Evolutionary conservation across 257 asterid genomes (phyloP), one percentile per base, ranked within the genome.

Genomic region (Verbena officinalis): DNA sequence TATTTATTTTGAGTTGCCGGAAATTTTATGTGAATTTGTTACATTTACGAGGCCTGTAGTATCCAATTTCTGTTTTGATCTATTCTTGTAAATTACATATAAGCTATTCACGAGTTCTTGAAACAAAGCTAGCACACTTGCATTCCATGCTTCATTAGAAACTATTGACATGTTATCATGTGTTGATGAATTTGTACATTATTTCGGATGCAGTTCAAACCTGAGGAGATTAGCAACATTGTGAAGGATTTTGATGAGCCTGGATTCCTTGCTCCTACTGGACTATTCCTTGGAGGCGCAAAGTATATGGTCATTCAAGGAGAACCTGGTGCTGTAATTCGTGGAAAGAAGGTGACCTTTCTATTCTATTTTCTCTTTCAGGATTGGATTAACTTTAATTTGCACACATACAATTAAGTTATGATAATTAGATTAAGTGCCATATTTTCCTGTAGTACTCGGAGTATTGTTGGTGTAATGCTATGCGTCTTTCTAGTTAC

Each of bases 231-330:
- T 10, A 1, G 55, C 2, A 58, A 65, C 56, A 79, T 81, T 20
- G 71, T 73, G 65, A 79, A 75, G 55, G 91, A 84, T 70, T 84
- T 84, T 24, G 86, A 81, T 27, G 88, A 81, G 72, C 91, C 86
- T 31, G 88, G 88, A 72, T 48, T 16, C 66, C 85, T 81, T 54
- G 91, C 91, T 56, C 91, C 91, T 9, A 81, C 81, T 14, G 88
- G 91, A 15, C 59, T 81, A 21, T 66, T 55, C 65, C 75, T 79
- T 16, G 77, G 46, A 36, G 86, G 83, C 6, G n/a, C 69, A 9
- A 84, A 84, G 61, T 84, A 84, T 55, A 84, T 84, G 91, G 87
- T 84, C 30, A 81, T 81, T 62, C 84, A 79, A 65, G 87, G 87
- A 17, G 91, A 84, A 55, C 71, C 81, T 11, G 84, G 85, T 13